Percentiles rank a stretch among this genome's conserved stretches.
Conservation (phyloP, 75 land plant species). For the Sequoia sempervirens region DNA sequence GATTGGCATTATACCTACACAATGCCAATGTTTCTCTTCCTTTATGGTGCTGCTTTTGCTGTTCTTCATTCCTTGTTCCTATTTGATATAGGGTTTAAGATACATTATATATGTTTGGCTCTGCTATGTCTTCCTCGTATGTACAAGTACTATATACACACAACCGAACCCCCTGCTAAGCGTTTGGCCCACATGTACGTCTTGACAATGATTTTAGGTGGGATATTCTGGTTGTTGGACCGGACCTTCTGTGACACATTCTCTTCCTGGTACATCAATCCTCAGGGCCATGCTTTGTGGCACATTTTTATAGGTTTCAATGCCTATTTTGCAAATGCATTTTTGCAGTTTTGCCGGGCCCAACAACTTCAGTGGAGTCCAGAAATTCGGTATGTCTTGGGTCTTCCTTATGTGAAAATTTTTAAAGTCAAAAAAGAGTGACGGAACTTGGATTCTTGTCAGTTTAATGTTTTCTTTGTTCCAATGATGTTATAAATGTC, state of each 20-base stretch:
- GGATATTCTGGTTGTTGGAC: conserved; percentile 66
- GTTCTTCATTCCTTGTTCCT: conserved; percentile 52
- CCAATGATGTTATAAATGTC: background rate
- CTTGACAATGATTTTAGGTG: conserved; percentile 49
- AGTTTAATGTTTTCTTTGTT: conserved; percentile 4
- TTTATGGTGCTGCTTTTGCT: conserved; percentile 78
- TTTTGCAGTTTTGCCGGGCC: conserved; percentile 89
- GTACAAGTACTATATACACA: conserved; percentile 86
- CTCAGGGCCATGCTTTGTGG: conserved; percentile 92
- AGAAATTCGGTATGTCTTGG: conserved; percentile 41
- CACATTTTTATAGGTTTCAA: conserved; percentile 83
- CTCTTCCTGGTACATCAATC: conserved; percentile 50
- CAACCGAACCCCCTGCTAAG: conserved; percentile 59
- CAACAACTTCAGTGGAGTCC: conserved; percentile 79
- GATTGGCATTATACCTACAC: conserved; percentile 90
- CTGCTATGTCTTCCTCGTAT: conserved; percentile 87
- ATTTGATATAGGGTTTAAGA: conserved; percentile 64
- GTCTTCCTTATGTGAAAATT: conserved; percentile 73
- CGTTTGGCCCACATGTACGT: conserved; percentile 61
- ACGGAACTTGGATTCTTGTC: conserved; percentile 5
- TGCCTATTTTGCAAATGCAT: conserved; percentile 73
- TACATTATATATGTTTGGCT: conserved; percentile 68
- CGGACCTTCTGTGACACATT: conserved; percentile 48
- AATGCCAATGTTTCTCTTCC: conserved; percentile 84
- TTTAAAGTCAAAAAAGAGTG: conserved; percentile 55